A percentile compares a stretch with the other conserved stretches of the same genome.
phyloP scores from a whole-genome alignment of 108 stramenopile genomes.

The Fragilariopsis cylindrus region DNA sequence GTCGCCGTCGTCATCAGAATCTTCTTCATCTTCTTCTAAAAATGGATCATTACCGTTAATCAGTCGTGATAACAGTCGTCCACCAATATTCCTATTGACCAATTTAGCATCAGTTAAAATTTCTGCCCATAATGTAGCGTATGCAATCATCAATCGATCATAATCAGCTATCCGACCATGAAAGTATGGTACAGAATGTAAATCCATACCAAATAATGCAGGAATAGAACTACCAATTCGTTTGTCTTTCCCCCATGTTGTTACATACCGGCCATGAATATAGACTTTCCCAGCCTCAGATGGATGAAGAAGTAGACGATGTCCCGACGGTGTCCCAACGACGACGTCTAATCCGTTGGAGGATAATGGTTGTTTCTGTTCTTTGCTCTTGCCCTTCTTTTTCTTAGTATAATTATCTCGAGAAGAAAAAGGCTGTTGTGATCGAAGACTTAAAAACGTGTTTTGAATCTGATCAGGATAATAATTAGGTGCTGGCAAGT shows the following conservation, averaged over 20 bases:
- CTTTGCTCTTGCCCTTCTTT: conserved; percentile 1
- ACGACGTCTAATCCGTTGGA: conserved; percentile 39
- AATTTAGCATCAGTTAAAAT: conserved; percentile 66
- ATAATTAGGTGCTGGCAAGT: conserved; percentile 14
- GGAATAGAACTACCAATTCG: conserved; percentile 45
- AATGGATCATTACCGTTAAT: conserved; percentile 55
- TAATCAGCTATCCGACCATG: conserved; percentile 62
- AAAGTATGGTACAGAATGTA: conserved; percentile 58
- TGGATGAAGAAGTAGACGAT: conserved; percentile 65
- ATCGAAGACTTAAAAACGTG: conserved; percentile 32
- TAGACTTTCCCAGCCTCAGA: conserved; percentile 67
- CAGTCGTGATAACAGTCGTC: conserved; percentile 58
- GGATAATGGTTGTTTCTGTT: not conserved
- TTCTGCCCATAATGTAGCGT: conserved; percentile 59
- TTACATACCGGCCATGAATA: conserved; percentile 70
- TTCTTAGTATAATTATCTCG: not conserved
- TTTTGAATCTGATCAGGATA: conserved; percentile 26
- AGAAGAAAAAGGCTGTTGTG: not conserved
- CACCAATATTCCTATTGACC: conserved; percentile 46
- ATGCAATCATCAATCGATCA: conserved; percentile 38
- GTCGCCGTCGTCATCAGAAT: conserved; percentile 42
- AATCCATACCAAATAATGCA: conserved; percentile 79
- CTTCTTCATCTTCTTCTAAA: conserved; percentile 26
- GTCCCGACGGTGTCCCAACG: conserved; percentile 55
- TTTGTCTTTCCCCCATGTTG: conserved; percentile 51